Conservation (phyloP, 2,329 filamentous ascomycete species). For the Tolypocladium inflatum region DNA sequence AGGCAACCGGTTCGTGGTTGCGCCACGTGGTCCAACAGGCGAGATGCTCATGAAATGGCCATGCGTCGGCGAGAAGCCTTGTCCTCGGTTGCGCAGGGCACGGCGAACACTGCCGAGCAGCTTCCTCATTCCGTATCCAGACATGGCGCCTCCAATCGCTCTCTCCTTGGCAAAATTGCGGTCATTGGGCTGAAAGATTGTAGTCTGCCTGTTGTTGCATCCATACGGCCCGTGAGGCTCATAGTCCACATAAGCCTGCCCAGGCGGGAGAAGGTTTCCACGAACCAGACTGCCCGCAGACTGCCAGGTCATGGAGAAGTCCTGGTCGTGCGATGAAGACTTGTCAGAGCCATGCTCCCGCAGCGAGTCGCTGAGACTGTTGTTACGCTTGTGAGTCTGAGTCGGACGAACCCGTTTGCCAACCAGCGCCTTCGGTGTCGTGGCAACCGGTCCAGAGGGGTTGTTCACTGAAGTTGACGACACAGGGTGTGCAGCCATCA, state of each 20-base stretch:
- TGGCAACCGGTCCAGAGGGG: conserved; percentile 40
- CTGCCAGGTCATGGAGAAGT: conserved; percentile 52
- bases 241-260: conserved; percentile 69
- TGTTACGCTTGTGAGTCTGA: conserved; percentile 69
- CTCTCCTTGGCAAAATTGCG: conserved; percentile 32
- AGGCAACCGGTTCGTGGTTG: conserved; percentile 48
- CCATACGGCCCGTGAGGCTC: conserved; percentile 40
- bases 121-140: conserved; percentile 70
- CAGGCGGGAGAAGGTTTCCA: conserved; percentile 74
- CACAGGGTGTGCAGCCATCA: conserved; percentile 46
- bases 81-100: conserved; percentile 57
- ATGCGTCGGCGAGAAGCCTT: conserved; percentile 32
- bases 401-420: conserved; percentile 50
- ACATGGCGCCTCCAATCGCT: conserved; percentile 49
- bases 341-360: conserved; percentile 54
- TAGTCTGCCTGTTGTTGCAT: conserved; percentile 41
- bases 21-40: conserved; percentile 39
- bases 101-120: conserved; percentile 79
- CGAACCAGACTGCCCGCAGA: conserved; percentile 79
- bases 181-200: conserved; percentile 34
- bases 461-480: conserved; percentile 39
- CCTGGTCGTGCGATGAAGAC: conserved; percentile 41
- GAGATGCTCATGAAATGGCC: conserved; percentile 37
- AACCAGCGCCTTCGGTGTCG: conserved; percentile 46
- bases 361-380: conserved; percentile 77